Evolutionary conservation across 2,329 filamentous ascomycete species (phyloP), one percentile per base, ranked within the genome.

Genomic region (Kalaharituber pfeilii): DNA sequence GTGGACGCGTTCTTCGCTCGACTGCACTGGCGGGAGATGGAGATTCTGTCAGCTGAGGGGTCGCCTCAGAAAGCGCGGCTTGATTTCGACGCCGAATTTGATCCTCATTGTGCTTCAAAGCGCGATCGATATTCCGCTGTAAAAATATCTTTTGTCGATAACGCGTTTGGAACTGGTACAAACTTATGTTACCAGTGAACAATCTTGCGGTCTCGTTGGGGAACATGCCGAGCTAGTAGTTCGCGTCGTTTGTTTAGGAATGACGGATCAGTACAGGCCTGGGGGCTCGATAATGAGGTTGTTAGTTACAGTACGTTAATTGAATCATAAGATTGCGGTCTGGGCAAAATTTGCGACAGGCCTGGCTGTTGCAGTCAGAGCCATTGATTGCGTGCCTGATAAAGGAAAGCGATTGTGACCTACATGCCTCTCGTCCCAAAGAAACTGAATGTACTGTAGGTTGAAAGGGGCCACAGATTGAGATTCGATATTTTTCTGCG

Each of bases 111-210:
- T 53, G 50, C 47, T 58, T 11, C 18, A 61, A 53, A 29, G 58
- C 56, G 7, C 52, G 47, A 51, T 57, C 54, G 39, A 61, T 26
- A 25, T 61, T 61, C 15, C 59, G 59, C 33, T 54, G 52, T 24
- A 61, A 47, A 51, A 61, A 60, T 47, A 59, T 36, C 22, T 33
- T 50, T 24, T 52, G 50, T 11, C 56, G 52, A 39, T 53, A 55
- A 50, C 58, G 56, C 47, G 59, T 54, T 27, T 44, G 45, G 45
- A 54, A 55, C 11, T 53, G 50, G 45, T 61, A 61, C 33, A 60
- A 53, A 39, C 51, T 53, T 28, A 53, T 50, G 26, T 60, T 60
- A 13, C 59, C 59, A 11, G 58, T 57, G 39, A 60, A 61, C 30
- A 47, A 58, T 26, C 42, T 24, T 30, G 42, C n/a, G 22, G 42